Percentiles rank a stretch among this genome's conserved stretches.
Conservation (phyloP, 2,329 filamentous ascomycete genomes). For the Aspergillus brunneoviolaceus region DNA sequence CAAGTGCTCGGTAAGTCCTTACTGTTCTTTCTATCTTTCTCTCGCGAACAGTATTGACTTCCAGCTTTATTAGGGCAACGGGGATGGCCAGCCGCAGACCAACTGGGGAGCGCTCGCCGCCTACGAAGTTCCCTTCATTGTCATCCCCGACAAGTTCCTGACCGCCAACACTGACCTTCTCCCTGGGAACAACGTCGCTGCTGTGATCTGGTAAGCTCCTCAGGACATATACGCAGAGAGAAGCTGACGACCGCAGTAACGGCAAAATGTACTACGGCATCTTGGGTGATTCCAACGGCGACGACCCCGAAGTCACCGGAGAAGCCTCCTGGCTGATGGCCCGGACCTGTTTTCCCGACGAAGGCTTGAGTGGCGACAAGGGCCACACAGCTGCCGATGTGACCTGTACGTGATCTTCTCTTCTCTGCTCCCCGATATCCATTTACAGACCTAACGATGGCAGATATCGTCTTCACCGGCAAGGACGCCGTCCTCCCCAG, state of each 20-base stretch:
- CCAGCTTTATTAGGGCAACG: slow-evolving; percentile 23
- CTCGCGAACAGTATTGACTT: not conserved
- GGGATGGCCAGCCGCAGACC: slow-evolving; percentile 26
- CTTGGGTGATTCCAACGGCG: slow-evolving; percentile 32
- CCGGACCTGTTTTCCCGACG: slow-evolving; percentile 33
- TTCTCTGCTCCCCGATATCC: not conserved
- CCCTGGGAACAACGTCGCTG: slow-evolving; percentile 31
- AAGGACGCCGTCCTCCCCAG: slow-evolving; percentile 25
- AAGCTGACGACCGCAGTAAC: slow-evolving; percentile 16
- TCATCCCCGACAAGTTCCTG: slow-evolving; percentile 32
- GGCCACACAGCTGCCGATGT: slow-evolving; percentile 30
- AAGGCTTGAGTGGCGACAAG: slow-evolving; percentile 26
- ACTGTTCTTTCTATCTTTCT: not conserved
- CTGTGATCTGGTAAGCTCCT: slow-evolving; percentile 29
- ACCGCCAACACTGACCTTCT: slow-evolving; percentile 18
- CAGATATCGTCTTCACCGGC: slow-evolving; percentile 36
- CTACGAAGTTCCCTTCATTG: slow-evolving; percentile 33
- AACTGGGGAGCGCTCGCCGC: slow-evolving; percentile 33
- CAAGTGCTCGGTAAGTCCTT: slow-evolving; percentile 22
- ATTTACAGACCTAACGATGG: not conserved
- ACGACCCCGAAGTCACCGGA: slow-evolving; percentile 30
- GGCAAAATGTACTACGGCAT: slow-evolving; percentile 37
- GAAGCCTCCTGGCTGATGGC: slow-evolving; percentile 38
- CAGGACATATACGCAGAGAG: no score
- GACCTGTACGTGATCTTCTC: slow-evolving; percentile 25